phyloP scores from a whole-genome alignment of 257 asterid species.

The Oldenlandia corymbosa region DNA sequence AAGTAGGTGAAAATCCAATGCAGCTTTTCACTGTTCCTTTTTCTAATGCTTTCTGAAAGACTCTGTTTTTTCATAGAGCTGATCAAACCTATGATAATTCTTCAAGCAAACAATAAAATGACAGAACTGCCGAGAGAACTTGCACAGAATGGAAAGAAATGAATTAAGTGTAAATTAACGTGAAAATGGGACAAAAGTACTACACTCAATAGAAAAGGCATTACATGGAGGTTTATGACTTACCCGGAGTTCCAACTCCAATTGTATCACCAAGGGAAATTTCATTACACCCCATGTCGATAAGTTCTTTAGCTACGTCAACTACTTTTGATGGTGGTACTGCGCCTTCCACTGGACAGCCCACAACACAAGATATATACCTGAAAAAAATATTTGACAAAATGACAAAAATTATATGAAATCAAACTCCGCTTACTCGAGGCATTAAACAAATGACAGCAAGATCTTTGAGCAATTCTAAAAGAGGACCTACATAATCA shows the following conservation, averaged over 20 bases:
- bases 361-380: slow-evolving; percentile 88
- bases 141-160: too few relatives aligned
- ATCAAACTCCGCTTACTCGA: neutral
- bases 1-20: too few relatives aligned
- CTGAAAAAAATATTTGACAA: slow-evolving; percentile 32
- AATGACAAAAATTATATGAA: neutral
- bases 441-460: neutral
- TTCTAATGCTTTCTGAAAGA: too few relatives aligned
- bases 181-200: neutral
- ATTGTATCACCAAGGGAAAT: slow-evolving; percentile 95
- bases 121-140: too few relatives aligned
- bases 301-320: slow-evolving; percentile 76
- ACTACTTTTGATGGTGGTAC: slow-evolving; percentile 79
- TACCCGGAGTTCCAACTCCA: slow-evolving; percentile 99
- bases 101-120: too few relatives aligned
- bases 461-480: neutral
- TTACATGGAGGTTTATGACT: neutral
- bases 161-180: neutral
- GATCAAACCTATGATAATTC: neutral
- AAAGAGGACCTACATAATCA: neutral
- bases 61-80: neutral
- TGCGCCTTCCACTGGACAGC: slow-evolving; percentile 94
- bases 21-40: too few relatives aligned
- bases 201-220: neutral
- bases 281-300: slow-evolving; percentile 81